Conservation (phyloP, 257 asterid species). For the Solanum bukasovii region DNA sequence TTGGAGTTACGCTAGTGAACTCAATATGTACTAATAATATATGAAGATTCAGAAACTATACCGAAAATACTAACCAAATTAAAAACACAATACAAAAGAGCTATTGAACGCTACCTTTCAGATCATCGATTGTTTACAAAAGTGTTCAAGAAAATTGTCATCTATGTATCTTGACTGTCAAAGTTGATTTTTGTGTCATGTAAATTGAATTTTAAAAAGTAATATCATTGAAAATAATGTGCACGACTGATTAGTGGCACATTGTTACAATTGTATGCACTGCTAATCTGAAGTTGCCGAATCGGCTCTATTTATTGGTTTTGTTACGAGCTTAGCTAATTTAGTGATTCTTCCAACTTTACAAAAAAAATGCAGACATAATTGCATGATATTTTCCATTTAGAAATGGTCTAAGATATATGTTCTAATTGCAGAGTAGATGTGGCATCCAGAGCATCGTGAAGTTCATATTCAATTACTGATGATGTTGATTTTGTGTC, state of each 20-base stretch:
- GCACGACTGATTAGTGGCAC: background rate
- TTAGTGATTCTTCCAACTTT: background rate
- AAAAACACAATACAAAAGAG: background rate
- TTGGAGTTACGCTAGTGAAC: background rate
- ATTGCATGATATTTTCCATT: background rate
- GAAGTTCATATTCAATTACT: background rate
- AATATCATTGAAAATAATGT: background rate
- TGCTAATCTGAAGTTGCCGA: background rate
- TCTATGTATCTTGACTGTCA: background rate
- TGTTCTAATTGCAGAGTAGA: background rate
- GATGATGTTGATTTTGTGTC: background rate
- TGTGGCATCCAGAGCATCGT: background rate
- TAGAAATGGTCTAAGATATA: background rate
- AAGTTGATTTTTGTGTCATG: background rate
- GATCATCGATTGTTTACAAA: background rate
- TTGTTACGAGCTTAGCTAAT: background rate
- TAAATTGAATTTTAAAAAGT: background rate
- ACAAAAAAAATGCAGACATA: background rate
- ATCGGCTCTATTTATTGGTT: background rate
- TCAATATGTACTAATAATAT: background rate
- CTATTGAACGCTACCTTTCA: background rate
- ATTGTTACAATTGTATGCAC: background rate
- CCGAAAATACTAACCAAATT: background rate
- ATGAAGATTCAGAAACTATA: background rate
- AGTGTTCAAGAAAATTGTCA: background rate